Conservation (phyloP, 2,329 filamentous ascomycete species). For the Calonectria pauciramosa region DNA sequence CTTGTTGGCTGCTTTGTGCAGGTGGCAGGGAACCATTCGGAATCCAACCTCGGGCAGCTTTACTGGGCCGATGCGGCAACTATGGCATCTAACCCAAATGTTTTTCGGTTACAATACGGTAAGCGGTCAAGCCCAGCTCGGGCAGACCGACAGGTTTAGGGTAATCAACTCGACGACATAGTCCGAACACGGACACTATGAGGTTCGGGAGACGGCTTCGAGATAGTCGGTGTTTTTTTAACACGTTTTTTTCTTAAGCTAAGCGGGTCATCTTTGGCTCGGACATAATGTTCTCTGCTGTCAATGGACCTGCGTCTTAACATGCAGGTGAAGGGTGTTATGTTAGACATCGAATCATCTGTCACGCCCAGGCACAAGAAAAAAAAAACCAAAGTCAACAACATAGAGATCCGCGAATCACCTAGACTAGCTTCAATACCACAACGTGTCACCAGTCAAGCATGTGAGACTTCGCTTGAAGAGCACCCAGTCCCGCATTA, state of each 20-base stretch:
- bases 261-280: not conserved
- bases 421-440: not conserved
- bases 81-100: not conserved
- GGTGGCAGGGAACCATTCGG: not conserved
- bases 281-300: not conserved
- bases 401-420: not conserved
- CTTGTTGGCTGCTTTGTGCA: conserved; percentile 3
- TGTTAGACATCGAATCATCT: not conserved
- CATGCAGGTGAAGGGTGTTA: not conserved
- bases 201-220: not conserved
- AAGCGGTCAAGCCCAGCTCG: conserved; percentile 12
- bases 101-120: not conserved
- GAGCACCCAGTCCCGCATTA: not conserved
- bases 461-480: not conserved
- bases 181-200: not conserved
- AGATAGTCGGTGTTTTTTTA: not conserved
- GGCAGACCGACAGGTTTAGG: conserved; percentile 11
- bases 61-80: not conserved
- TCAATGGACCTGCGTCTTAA: not conserved
- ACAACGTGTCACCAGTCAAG: not conserved
- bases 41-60: not conserved
- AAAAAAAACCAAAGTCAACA: not conserved
- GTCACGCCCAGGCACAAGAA: not conserved
- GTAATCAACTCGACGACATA: not conserved
- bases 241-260: no score